phyloP scores from a whole-genome alignment of 352 stramenopile species.

The Phytopythium aichiense region DNA sequence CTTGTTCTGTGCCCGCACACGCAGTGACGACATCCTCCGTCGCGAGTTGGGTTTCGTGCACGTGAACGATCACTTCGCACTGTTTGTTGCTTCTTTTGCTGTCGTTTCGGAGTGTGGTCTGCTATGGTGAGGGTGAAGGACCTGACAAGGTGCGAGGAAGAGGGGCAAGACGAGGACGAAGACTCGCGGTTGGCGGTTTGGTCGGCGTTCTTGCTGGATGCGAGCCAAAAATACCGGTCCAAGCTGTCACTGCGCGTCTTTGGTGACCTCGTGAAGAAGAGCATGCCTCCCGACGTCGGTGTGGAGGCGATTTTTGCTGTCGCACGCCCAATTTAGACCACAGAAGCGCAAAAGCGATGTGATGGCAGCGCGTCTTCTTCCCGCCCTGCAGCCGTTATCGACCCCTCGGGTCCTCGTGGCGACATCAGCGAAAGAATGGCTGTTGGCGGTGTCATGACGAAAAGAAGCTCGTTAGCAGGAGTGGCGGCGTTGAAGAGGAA shows the following conservation, averaged over 20 bases:
- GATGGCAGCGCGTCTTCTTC: neutral
- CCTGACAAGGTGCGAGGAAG: neutral
- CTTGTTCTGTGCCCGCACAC: constrained; percentile 78
- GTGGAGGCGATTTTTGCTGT: neutral
- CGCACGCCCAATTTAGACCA: neutral
- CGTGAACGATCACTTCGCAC: neutral
- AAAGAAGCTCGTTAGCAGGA: constrained; percentile 8
- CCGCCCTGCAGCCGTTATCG: neutral
- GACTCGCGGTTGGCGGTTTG: neutral
- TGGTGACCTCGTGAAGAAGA: neutral
- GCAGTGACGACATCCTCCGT: constrained; percentile 64
- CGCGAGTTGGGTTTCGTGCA: neutral
- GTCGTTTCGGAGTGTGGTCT: neutral
- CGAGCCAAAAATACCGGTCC: neutral
- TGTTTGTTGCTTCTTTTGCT: neutral
- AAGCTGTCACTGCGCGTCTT: neutral
- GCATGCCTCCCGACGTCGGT: too few species aligned
- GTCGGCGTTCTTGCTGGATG: neutral
- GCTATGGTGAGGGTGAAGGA: neutral
- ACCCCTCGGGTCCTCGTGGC: neutral
- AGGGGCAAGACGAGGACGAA: neutral
- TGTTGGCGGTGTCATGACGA: constrained; percentile 10
- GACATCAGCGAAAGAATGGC: neutral
- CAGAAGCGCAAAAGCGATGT: neutral
- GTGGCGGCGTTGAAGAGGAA: constrained; percentile 14